Base-by-base conservation (phyloP, 176 grass and related monocot genomes). In the Triticum dicoccoides region DNA sequence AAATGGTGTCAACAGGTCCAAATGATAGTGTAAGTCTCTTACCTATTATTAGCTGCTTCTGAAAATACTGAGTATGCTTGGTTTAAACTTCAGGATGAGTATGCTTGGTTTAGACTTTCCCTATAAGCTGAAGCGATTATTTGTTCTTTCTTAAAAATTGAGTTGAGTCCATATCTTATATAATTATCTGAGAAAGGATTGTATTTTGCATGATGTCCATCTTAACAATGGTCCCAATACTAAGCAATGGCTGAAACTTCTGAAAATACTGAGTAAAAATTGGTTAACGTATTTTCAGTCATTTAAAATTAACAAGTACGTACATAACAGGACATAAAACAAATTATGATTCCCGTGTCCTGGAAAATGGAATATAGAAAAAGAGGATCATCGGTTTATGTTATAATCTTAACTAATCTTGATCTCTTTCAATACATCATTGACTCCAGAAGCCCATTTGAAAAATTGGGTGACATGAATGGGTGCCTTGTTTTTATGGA, bases 1-100 rank as follows among this genome's bases (percentile, higher is more conserved):
- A 99, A 85, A 82, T 0, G 65, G n/a, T 83, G 21, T 73, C 23
- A 62, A 79, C 87, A 34, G 88, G 78, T 85, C 82, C 87, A 81
- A 90, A 89, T 51, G 92, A 83, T 88, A 73, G 76, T 87, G 97
- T 99, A 94, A 90, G 97, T 89, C 42, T 41, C 49, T 86, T 77
- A 20, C 15, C 45, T 42, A 25, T 77, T 77, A 54, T 82, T 81
- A 54, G 58, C 32, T 84, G 44, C 45, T 8, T 38, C 12, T 8
- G 30, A 23, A 27, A 47, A 47, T 47, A 47, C 11, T 33, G 6
- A 39, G 12, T 82, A 1, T 47, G 44, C 44, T 47, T 45, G 42
- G 42, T 45, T 45, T 45, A 45, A 45, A 45, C 44, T 47, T 47
- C 44, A 47, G 44, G 44, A 13, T 42, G 9, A 39, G 18, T 82